Base-by-base conservation (phyloP, 345 rosid species). In the Boechera divaricarpa region DNA sequence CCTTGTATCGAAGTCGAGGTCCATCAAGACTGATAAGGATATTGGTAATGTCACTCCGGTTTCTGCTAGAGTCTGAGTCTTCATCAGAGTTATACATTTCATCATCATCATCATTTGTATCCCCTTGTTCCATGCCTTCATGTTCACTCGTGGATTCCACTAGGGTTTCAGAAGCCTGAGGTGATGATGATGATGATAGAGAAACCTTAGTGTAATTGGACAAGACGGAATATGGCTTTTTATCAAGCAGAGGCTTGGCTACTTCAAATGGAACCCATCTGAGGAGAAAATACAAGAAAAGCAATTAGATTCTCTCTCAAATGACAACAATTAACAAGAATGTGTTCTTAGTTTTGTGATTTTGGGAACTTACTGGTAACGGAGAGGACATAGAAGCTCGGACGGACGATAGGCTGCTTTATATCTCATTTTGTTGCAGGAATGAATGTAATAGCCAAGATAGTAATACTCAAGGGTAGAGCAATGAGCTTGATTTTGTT, bases 371-470 rank as follows among this genome's bases (percentile, higher is more conserved):
- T 89, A 94, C 98, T 82, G 85, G 82, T 88, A 88, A 55, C 86
- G 97, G 74, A 84, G 92, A 64, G 98, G 98, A 67, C 98, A 94
- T 33, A 94, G 92, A 78, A 94, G 97, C 84, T 92, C 91, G 32
- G 97, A 90, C 21, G 99, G 99, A 70, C 77, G 54, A 85, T 94
- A 92, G 5, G 92, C 95, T 55, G 97, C 94, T 87, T 94, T 94
- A 81, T 92, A 94, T 88, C 94, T 92, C 99, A 92, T 94, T 83
- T 92, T 94, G 83, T 77, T 77, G 85, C 99, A 94, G 61, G 98
- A 94, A 67, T 92, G 98, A 80, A 94, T 89, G 79, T 94, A 94
- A 83, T 94, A 94, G 47, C 98, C 98, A 76, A 94, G 92, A 85
- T 94, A 94, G 79, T 94, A 94, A 79, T 84, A 88, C 83, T 88